Conservation (phyloP, 176 grass and related monocot genomes). For the Aegilops speltoides region DNA sequence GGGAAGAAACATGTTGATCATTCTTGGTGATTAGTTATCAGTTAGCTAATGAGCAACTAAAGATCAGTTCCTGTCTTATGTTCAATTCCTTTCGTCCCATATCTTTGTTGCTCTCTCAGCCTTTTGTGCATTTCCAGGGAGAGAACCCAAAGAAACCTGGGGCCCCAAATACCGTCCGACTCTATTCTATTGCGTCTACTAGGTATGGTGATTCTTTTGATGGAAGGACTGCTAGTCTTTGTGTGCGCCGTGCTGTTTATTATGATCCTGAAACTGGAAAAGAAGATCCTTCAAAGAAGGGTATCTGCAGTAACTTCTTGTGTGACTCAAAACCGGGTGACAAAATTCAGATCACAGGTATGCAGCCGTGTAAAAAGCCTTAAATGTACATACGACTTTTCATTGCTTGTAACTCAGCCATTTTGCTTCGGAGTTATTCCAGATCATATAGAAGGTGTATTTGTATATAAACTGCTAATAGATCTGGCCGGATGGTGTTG, state of each 20-base stretch:
- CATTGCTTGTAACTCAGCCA: background rate
- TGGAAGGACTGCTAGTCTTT: conserved; percentile 78
- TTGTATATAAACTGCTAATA: background rate
- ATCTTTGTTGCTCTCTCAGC: background rate
- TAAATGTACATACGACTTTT: background rate
- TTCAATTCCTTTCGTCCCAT: background rate
- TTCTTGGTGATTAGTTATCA: background rate
- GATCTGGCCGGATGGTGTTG: background rate
- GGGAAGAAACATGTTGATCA: background rate
- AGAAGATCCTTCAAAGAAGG: conserved; percentile 84
- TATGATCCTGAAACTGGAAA: conserved; percentile 93
- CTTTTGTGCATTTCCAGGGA: conserved; percentile 44
- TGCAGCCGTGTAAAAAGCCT: background rate
- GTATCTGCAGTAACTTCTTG: conserved; percentile 97
- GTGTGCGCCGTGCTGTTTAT: conserved; percentile 84
- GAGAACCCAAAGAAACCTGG: conserved; percentile 96
- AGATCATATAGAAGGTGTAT: background rate
- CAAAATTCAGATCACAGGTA: conserved; percentile 90
- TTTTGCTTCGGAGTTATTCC: background rate
- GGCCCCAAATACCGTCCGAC: conserved; percentile 72
- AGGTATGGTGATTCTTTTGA: conserved; percentile 92
- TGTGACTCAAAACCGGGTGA: conserved; percentile 89
- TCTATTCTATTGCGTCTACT: conserved; percentile 96
- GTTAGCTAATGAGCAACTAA: background rate
- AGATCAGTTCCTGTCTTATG: background rate